phyloP scores from a whole-genome alignment of 495 filamentous ascomycete genomes.

The Astrothelium macrocarpum region DNA sequence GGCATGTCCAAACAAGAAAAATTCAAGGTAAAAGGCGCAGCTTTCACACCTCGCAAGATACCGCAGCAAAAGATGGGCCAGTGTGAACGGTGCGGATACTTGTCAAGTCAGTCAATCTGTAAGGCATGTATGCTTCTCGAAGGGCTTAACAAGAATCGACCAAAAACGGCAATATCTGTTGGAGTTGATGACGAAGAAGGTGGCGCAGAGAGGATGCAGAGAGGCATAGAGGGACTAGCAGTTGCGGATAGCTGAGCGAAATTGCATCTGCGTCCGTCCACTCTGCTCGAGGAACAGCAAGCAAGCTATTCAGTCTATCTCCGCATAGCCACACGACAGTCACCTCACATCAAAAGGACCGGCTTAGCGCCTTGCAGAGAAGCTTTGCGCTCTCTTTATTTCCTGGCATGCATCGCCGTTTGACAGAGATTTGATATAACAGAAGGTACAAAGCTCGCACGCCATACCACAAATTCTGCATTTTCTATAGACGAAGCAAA shows the following conservation, averaged over 20 bases:
- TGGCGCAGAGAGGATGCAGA: not conserved
- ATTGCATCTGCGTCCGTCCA: too few species aligned
- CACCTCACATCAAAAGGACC: too few species aligned
- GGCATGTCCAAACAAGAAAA: constrained; percentile 2
- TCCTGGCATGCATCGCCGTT: too few species aligned
- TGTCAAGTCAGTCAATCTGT: constrained; percentile 90
- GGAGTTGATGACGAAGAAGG: constrained; percentile 11
- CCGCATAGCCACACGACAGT: too few species aligned
- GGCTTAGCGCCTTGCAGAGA: too few species aligned
- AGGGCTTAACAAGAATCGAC: constrained; percentile 80
- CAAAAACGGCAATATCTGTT: constrained; percentile 45
- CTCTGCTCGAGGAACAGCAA: too few species aligned
- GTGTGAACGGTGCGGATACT: constrained; percentile 84
- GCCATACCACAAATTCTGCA: too few species aligned
- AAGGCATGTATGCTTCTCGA: constrained; percentile 90
- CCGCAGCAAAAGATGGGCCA: constrained; percentile 67
- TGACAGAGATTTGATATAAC: too few species aligned
- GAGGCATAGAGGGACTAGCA: not conserved
- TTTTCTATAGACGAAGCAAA: too few species aligned
- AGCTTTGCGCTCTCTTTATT: too few species aligned
- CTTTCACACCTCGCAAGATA: constrained; percentile 25
- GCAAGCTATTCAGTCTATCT: too few species aligned
- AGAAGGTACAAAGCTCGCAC: too few species aligned
- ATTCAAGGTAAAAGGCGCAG: constrained; percentile 16
- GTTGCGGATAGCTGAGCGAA: not conserved